Percentiles rank a stretch among this genome's conserved stretches.
Evolutionary conservation across 495 filamentous ascomycete species (phyloP).

Genomic region (Aspergillus kassunensis): DNA sequence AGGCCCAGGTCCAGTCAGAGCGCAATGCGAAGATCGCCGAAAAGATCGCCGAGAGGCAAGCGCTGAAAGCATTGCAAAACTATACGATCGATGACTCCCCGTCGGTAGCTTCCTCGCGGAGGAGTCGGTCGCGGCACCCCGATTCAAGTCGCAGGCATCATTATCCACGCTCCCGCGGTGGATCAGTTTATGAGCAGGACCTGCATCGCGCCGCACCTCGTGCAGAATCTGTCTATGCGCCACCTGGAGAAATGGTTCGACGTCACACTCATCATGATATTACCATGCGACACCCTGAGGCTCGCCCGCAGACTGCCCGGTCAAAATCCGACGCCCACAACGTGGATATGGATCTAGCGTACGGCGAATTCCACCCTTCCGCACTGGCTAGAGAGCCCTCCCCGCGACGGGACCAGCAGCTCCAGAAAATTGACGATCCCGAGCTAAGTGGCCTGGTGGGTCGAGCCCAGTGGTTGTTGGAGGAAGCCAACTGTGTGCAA

Average conservation of each 20-base stretch:
- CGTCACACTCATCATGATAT: constrained; percentile 46
- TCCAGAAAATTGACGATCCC: constrained; percentile 40
- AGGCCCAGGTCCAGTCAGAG: constrained; percentile 68
- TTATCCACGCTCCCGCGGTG: constrained; percentile 13
- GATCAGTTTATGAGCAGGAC: constrained; percentile 35
- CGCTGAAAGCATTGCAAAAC: constrained; percentile 43
- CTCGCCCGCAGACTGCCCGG: constrained; percentile 27
- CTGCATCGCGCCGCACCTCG: constrained; percentile 21
- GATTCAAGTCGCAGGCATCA: constrained; percentile 30
- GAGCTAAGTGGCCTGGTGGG: constrained; percentile 63
- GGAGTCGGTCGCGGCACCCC: constrained; percentile 36
- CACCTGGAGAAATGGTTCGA: constrained; percentile 33
- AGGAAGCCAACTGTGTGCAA: constrained; percentile 84
- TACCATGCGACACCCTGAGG: constrained; percentile 21
- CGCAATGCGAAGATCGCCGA: constrained; percentile 55
- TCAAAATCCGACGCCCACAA: constrained; percentile 52
- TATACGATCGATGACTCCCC: constrained; percentile 50
- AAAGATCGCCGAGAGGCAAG: constrained; percentile 51
- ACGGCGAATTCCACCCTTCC: constrained; percentile 54
- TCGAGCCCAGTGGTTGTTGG: constrained; percentile 66
- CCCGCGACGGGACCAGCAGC: constrained; percentile 18
- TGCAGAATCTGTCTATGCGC: constrained; percentile 20
- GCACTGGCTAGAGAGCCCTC: constrained; percentile 32
- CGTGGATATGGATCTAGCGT: constrained; percentile 86
- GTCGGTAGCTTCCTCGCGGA: constrained; percentile 41